Base-by-base conservation (phyloP, 352 stramenopile genomes). In the Phytophthora litchii region DNA sequence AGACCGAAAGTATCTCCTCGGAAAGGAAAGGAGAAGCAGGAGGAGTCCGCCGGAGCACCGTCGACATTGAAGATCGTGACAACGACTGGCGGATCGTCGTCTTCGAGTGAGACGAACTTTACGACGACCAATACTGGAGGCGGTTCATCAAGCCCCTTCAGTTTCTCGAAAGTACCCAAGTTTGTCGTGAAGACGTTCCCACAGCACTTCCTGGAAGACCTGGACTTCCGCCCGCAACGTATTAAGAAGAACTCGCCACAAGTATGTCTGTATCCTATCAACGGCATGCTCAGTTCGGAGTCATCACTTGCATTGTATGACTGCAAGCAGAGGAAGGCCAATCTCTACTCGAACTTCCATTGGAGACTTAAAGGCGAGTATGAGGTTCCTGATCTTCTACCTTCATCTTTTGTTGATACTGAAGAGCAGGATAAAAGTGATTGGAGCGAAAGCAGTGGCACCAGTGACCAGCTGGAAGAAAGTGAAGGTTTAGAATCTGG, bases 151-250 rank as follows among this genome's bases (percentile, higher is more conserved):
- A 65, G 56, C 9, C 34, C 65, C 11, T 66, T 72, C 16, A 59
- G 44, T 20, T 48, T 60, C 11, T 17, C 49, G 5, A 70, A 67
- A 32, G 60, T 55, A 19, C 60, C 66, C 3, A 69, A 67, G 44
- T 90, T 80, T 55, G 78, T 89, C 17, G 72, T 94, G 36, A 92
- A 88, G 44, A 95, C 87, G 23, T 95, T 95, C 31, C 87, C 85
- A 11, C 70, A 94, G 56, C 85, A 94, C 38, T 94, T 94, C 29
- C 56, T 94, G n/a, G 62, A 95, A 60, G 83, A 94, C 46, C 54
- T 90, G 48, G 83, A 92, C 52, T 95, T 95, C 35, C 83, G 87
- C 2, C 87, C 87, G 16, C 83, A 92, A 48, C 85, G 87, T 16
- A 85, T 95, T 55, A 92, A 92, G 66, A 91, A 90, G 50, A 86